Evolutionary conservation across 1,284 basidiomycete genomes (phyloP).

Genomic region (Xerocomus nothofagi): DNA sequence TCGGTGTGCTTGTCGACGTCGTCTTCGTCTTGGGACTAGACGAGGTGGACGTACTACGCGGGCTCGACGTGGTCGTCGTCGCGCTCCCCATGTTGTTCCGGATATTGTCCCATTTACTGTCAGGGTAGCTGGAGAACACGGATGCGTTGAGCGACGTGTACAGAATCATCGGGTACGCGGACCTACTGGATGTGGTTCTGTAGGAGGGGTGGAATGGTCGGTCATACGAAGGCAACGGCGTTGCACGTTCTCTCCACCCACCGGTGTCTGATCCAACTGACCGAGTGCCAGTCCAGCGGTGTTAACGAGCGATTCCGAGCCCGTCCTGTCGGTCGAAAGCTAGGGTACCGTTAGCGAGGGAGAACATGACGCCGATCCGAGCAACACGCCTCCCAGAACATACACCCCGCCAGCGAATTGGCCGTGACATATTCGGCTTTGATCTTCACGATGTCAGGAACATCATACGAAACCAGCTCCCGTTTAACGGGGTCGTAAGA

Average conservation of each 20-base stretch:
- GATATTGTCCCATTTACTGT: constrained; percentile 71
- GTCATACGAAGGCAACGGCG: not conserved
- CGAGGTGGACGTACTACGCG: constrained; percentile 23
- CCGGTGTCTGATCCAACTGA: constrained; percentile 55
- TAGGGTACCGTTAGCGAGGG: constrained; percentile 19
- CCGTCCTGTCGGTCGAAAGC: constrained; percentile 65
- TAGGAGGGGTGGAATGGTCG: not conserved
- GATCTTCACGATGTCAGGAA: constrained; percentile 64
- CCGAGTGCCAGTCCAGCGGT: constrained; percentile 50
- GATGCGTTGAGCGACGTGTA: not conserved
- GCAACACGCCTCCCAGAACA: constrained; percentile 78
- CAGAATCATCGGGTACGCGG: not conserved
- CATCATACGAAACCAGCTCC: constrained; percentile 81
- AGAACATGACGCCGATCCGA: not conserved
- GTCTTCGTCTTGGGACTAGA: constrained; percentile 13
- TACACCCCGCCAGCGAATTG: constrained; percentile 68
- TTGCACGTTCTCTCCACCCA: constrained; percentile 9
- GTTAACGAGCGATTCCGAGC: constrained; percentile 54
- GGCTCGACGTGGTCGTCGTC: constrained; percentile 14
- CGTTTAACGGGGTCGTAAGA: constrained; percentile 68
- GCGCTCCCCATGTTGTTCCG: constrained; percentile 56
- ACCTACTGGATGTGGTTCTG: constrained; percentile 67
- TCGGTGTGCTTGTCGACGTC: constrained; percentile 18
- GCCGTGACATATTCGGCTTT: constrained; percentile 78
- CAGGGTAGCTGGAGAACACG: constrained; percentile 47